phyloP scores from a whole-genome alignment of 805 yeast species.

The Maudiozyma turicensis region DNA sequence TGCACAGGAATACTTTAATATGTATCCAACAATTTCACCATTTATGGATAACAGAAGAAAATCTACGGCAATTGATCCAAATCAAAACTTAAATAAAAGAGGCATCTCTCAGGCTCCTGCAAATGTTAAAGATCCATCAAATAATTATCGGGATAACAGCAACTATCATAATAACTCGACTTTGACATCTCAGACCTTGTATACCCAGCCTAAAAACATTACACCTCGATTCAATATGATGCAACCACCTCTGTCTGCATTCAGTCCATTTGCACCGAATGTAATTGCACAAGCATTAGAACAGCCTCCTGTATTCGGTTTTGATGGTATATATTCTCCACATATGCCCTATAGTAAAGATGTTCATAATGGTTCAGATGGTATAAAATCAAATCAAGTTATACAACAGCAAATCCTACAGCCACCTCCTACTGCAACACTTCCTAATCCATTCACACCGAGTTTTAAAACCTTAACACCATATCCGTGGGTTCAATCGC shows the following conservation, averaged over 20 bases:
- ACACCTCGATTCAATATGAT: not conserved
- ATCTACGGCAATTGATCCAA: not conserved
- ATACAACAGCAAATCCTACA: conserved; percentile 4
- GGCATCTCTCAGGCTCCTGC: too few species aligned
- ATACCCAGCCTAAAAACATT: not conserved
- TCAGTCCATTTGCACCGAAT: conserved; percentile 4
- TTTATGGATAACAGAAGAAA: conserved; percentile 1
- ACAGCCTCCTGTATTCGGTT: conserved; percentile 6
- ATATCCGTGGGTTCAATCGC: conserved; percentile 8
- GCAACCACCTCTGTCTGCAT: conserved; percentile 1
- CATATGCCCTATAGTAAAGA: conserved; percentile 2
- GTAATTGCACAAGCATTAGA: conserved; percentile 8
- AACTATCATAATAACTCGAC: not conserved
- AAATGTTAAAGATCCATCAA: too few species aligned
- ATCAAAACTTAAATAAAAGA: too few species aligned
- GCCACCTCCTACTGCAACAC: conserved; percentile 1
- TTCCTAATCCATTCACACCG: conserved; percentile 4
- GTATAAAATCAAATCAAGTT: conserved; percentile 4
- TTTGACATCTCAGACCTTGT: not conserved
- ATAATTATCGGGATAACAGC: not conserved
- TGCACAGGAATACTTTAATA: not conserved
- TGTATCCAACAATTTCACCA: not conserved
- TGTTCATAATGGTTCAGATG: conserved; percentile 1
- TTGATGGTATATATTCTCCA: conserved; percentile 8
- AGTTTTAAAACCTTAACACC: conserved; percentile 1